These are phyloP conservation scores for Excoecaria agallocha DNA, from an alignment of 345 rosid species.

Conservation along the genomic window DNA sequence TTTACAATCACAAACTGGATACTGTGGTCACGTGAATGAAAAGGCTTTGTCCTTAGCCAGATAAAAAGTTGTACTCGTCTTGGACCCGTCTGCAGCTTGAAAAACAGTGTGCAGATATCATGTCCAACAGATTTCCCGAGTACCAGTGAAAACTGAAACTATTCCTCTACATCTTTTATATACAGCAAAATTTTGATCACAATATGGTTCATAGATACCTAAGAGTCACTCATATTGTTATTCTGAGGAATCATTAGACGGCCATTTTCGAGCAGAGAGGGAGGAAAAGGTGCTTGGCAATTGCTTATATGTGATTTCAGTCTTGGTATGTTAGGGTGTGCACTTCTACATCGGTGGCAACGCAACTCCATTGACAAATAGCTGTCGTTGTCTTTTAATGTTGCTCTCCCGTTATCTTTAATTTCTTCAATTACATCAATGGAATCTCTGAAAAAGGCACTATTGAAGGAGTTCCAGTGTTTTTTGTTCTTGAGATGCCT, in stretches of 20 bases:
- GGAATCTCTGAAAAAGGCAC: conserved; percentile 75
- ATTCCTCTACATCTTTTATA: not conserved
- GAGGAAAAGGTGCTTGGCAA: conserved; percentile 58
- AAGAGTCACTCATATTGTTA: conserved; percentile 1
- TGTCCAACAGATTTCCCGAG: too few species aligned
- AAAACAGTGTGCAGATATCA: too few species aligned
- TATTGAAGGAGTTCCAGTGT: conserved; percentile 90
- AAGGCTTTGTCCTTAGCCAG: too few species aligned
- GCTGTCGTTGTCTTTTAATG: conserved; percentile 39
- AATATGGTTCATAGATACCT: conserved; percentile 1
- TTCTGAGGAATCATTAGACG: conserved; percentile 26
- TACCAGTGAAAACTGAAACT: too few species aligned
- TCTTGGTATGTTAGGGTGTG: conserved; percentile 84
- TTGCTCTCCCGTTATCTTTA: conserved; percentile 50
- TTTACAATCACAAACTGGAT: too few species aligned
- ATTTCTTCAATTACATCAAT: conserved; percentile 78
- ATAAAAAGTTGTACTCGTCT: too few species aligned
- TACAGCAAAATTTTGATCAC: conserved; percentile 16
- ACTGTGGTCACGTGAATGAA: too few species aligned
- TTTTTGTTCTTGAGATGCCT: conserved; percentile 76
- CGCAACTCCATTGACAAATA: conserved; percentile 68
- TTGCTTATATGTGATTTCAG: conserved; percentile 62
- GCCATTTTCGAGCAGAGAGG: conserved; percentile 43
- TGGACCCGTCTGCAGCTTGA: too few species aligned
- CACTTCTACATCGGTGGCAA: conserved; percentile 81